Conservation (phyloP, 2,329 filamentous ascomycete genomes). For the Venturiaceae sp. region DNA sequence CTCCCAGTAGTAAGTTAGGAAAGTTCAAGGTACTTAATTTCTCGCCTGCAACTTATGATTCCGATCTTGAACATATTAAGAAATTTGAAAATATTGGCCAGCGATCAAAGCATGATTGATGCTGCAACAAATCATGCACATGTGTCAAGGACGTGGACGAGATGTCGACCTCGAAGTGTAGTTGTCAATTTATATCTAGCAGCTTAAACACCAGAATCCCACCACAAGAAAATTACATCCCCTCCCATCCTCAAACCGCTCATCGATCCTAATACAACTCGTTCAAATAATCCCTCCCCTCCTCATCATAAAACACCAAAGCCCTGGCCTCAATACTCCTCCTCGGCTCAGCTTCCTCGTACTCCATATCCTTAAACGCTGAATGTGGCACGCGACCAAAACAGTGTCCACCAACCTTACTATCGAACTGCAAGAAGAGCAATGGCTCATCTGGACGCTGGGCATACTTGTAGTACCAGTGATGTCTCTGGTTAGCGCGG, state of each 20-base stretch:
- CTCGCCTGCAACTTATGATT: no score
- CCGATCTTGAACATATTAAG: no score
- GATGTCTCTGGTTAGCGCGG: conserved; percentile 11
- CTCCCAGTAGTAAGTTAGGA: no score
- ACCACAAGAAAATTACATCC: background rate
- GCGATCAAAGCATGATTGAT: no score
- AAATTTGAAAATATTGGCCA: no score
- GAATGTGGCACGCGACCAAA: conserved; percentile 20
- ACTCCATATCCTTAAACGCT: conserved; percentile 20
- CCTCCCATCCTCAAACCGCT: no score
- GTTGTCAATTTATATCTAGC: no score
- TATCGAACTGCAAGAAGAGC: conserved; percentile 26
- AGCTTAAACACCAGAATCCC: background rate
- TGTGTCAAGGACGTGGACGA: background rate
- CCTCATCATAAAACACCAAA: conserved; percentile 17
- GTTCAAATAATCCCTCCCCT: background rate
- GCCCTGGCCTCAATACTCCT: conserved; percentile 25
- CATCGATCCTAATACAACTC: background rate
- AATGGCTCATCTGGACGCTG: conserved; percentile 20
- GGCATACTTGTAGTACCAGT: conserved; percentile 23
- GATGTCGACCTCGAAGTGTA: background rate
- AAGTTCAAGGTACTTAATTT: no score
- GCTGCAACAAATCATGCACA: no score
- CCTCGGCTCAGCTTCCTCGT: conserved; percentile 17
- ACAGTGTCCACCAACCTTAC: conserved; percentile 15